Evolutionary conservation across 768 basidiomycete genomes (phyloP), one percentile per base, ranked within the genome.

Genomic region (Serendipita indica): DNA sequence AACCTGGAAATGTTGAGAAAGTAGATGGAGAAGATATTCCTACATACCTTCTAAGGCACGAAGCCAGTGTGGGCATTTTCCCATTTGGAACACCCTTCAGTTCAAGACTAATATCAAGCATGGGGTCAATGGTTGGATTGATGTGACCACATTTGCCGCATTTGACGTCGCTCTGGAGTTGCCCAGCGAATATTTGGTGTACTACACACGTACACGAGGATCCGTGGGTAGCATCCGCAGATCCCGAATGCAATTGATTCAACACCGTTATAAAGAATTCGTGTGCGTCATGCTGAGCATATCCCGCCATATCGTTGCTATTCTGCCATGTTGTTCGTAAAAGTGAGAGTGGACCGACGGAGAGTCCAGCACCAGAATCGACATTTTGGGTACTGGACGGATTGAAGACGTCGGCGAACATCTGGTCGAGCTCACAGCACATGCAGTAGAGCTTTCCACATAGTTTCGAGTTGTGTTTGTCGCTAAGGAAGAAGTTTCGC

Each of bases 211-310:
- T 88, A 69, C 92, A 94, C 20, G 81, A 80, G 7, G 25, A n/a
- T 25, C 84, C 74, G 64, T 84, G 81, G 10, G 84, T 87, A 58
- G 80, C 81, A 1, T 86, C 82, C 35, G 83, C 76, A 10, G 84
- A 84, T 34, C 80, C 86, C 18, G 75, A 73, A 67, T 98, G 93
- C 10, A 96, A 86, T 63, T 90, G 86, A 65, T 93, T 92, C 25
- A 97, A 73, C 0, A 83, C 79, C 16, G 83, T 77, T 28, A 89
- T 87, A 69, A 89, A 87, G 67, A 82, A 86, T 68, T 89, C 85
- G 73, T 93, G 90, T 1, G 90, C 89, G 62, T 97, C 93, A 66
- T 94, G 94, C 68, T 98, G 94, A 0, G 89, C 82, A 66, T 97
- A 90, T 1, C 92, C 93, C 3, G 89, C 81, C 27, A 97, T 74